Evolutionary conservation across 148 eudicot species (phyloP), one percentile per base, ranked within the genome.

Genomic region (Agrostemma githago): DNA sequence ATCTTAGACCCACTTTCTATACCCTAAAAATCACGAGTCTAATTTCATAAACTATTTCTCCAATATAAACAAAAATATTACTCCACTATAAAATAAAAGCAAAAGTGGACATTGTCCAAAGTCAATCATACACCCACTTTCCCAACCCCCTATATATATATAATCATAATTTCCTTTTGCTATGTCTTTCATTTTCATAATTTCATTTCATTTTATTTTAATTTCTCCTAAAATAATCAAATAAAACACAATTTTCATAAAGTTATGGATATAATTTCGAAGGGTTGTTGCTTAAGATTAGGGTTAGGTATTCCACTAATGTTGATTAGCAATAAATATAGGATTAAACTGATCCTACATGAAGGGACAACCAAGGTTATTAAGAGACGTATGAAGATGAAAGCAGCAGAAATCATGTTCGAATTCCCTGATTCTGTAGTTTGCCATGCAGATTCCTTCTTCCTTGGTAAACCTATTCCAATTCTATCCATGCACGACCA

Each of bases 341-440:
- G 65, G 54, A 80, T 72, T 39, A 88, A 86, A 46, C 79, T 90
- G 3, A 84, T 90, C 41, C 69, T 80, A 34, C 82, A 84, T 83
- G 96, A 87, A 80, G 96, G 96, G 39, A 85, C 77, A n/a, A 84
- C 88, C 3, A 79, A 85, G 62, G 54, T 77, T 17, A 66, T 88
- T 20, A 82, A 76, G 39, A 81, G 82, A 65, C 70, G 72, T 57
- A 46, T 11, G 51, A 80, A 44, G 43, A 72, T 76, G 19, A 68
- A 86, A 12, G 97, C 97, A 46, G 92, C 91, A 43, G 95, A 93
- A 76, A 84, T 93, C 76, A 93, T 93, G 98, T 89, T 93, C 62
- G 86, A 91, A 80, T 93, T 85, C 74, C 98, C 98, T 11, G 92
- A 93, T 60, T 81, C 82, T 41, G 86, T 93, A 70, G 84, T 93